Base-by-base conservation (phyloP, 768 basidiomycete genomes). In the Serendipita sp. region DNA sequence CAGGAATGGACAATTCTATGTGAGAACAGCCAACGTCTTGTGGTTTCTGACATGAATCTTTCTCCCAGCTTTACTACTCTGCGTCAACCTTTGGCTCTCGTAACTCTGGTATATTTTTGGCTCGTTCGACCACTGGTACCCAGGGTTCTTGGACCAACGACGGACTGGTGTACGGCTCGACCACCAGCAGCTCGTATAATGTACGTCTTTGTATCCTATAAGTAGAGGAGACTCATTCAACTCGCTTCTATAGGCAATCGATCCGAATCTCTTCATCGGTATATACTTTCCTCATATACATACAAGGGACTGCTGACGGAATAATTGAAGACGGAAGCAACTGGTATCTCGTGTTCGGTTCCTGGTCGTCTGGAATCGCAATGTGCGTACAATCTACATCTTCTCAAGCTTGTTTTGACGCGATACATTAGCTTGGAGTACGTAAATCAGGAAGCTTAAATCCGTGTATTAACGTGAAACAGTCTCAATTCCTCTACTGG, bases 351-450 rank as follows among this genome's bases (percentile, higher is more conserved):
- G 75, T 77, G 17, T 70, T 81, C 3, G 81, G 81, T 20, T 79
- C 78, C 63, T 82, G 76, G 72, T 81, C 80, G 80, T 77, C 74
- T 3, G 81, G 81, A 7, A 82, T 82, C 66, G 79, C 81, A 64
- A 67, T 73, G 62, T 67, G 72, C 61, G 72, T 72, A 17, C 45
- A 48, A 28, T 20, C 20, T 48, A n/a, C 17, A 42, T 7, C 51
- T 16, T 16, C 50, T 44, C 34, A 31, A 16, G 22, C 16, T 22
- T n/a, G 7, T 63, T 38, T 24, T 41, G 14, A 45, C 30, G 22
- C 14, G 4, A 45, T 44, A 20, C 7, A 26, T 34, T 51, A 31
- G 41, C n/a, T 41, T 38, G 31, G 33, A 26, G 51, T 20, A 24
- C 13, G 38, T 31, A 24, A 22, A 3, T 31, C 51, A 34, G 26